Evolutionary conservation across 306 rosid genomes (phyloP).

Genomic region (Vicia villosa): DNA sequence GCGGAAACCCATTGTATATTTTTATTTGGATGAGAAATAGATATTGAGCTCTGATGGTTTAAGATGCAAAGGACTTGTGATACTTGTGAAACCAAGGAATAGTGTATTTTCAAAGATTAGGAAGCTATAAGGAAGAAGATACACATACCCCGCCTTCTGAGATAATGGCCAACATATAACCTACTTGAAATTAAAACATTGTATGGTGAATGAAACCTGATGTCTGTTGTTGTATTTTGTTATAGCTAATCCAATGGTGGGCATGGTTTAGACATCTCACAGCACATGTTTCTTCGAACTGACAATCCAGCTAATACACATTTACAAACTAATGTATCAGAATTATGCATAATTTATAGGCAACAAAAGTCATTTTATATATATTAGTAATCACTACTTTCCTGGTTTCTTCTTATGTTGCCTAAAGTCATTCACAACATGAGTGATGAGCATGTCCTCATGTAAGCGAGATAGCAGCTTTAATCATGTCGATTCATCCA

Average conservation of each 20-base stretch:
- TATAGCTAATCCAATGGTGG: slow-evolving; percentile 4
- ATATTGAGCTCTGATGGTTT: not conserved
- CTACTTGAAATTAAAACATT: no score
- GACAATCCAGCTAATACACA: not conserved
- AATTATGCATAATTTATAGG: no score
- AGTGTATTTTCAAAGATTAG: slow-evolving; percentile 9
- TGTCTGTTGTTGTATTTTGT: slow-evolving; percentile 10
- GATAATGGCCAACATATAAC: no score
- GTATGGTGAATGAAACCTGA: not conserved
- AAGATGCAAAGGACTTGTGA: slow-evolving; percentile 20
- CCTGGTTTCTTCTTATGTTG: no score
- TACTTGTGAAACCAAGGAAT: not conserved
- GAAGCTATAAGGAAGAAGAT: not conserved
- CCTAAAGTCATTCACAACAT: no score
- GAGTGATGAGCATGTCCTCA: no score
- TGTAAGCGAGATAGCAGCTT: slow-evolving; percentile 66
- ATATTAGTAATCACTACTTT: no score
- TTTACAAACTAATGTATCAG: not conserved
- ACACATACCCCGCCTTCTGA: no score
- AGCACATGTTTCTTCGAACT: not conserved
- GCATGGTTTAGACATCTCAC: slow-evolving; percentile 37
- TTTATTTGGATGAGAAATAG: no score
- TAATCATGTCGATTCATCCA: slow-evolving; percentile 63
- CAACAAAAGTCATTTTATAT: no score
- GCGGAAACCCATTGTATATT: slow-evolving; percentile 28